These are phyloP conservation scores for Neonectria punicea DNA, from an alignment of 2,329 filamentous ascomycete species.

Conservation along the genomic window DNA sequence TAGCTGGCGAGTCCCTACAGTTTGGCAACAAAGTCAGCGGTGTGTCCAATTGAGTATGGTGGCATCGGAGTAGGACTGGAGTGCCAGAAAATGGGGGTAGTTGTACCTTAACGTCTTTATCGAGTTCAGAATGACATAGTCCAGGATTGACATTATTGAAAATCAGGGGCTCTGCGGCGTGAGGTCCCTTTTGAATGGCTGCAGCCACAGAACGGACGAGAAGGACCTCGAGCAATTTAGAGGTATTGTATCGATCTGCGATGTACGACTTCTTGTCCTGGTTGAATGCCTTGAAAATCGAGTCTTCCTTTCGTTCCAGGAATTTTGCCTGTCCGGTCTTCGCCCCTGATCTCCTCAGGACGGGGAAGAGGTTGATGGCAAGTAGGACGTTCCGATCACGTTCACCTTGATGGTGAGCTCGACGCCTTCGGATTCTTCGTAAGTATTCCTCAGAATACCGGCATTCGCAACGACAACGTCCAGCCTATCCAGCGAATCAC, in stretches of 20 bases:
- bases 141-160: constrained; percentile 44
- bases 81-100: background rate
- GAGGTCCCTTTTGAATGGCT: constrained; percentile 28
- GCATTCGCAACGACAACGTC: constrained; percentile 56
- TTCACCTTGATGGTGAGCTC: background rate
- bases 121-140: constrained; percentile 23
- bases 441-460: constrained; percentile 7
- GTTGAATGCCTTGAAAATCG: background rate
- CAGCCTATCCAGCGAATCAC: constrained; percentile 48
- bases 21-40: too few relatives aligned
- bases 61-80: too few relatives aligned
- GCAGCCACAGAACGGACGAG: constrained; percentile 34
- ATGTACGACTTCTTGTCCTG: background rate
- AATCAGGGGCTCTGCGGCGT: constrained; percentile 32
- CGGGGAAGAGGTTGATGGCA: constrained; percentile 49
- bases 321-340: constrained; percentile 34
- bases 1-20: background rate
- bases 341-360: constrained; percentile 9
- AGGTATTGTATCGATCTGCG: background rate
- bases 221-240: constrained; percentile 40
- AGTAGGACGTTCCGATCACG: background rate
- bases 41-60: too few relatives aligned
- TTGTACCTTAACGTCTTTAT: background rate
- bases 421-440: background rate
- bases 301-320: background rate